Percentiles rank a stretch among this genome's conserved stretches.
These are phyloP conservation scores for Escallonia herrerae DNA, from an alignment of 129 eudicot genomes.

Conservation along the genomic window DNA sequence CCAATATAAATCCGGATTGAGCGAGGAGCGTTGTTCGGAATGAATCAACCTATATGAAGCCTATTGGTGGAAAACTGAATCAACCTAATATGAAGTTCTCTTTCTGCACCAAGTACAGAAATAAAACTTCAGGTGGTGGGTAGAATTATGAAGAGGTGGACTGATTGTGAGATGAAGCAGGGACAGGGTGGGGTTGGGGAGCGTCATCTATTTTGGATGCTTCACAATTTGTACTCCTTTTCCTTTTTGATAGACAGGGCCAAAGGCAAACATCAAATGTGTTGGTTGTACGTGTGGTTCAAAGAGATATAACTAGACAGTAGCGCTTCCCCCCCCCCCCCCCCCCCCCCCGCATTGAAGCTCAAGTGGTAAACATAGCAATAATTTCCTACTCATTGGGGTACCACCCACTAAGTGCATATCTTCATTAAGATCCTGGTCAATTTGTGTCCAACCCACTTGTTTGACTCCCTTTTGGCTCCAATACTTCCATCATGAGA, in stretches of 20 bases:
- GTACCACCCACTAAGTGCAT: conserved; percentile 19
- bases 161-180: conserved; percentile 1
- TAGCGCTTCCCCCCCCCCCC: neutral
- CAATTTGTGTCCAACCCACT: conserved; percentile 8
- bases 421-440: conserved; percentile 17
- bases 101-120: neutral
- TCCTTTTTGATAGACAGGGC: neutral
- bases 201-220: conserved; percentile 1
- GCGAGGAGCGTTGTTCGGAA: too few species aligned
- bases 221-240: neutral
- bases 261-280: neutral
- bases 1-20: too few species aligned
- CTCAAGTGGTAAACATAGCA: conserved; percentile 3
- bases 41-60: neutral
- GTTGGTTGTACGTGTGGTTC: neutral
- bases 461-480: conserved; percentile 34
- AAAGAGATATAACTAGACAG: neutral
- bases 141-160: neutral
- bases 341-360: neutral
- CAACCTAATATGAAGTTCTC: neutral
- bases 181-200: neutral
- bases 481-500: conserved; percentile 1
- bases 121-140: neutral
- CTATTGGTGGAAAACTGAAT: neutral
- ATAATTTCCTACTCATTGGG: conserved; percentile 24